Percentiles rank a stretch among this genome's conserved stretches.
phyloP scores from a whole-genome alignment of 345 rosid genomes.

The Populus davidiana region DNA sequence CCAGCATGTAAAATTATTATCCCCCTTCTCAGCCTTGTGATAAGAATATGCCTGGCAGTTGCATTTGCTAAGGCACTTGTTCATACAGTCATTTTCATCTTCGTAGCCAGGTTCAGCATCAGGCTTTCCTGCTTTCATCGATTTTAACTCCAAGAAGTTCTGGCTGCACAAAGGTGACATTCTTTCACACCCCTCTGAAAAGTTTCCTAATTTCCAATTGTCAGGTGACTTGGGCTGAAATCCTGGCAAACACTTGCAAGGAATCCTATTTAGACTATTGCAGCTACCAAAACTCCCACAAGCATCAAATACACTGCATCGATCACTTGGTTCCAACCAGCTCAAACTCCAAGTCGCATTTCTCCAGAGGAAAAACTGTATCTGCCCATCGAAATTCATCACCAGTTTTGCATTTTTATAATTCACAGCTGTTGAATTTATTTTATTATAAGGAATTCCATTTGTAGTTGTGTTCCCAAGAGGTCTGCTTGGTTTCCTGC shows the following conservation, averaged over 20 bases:
- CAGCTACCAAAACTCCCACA: constrained; percentile 25
- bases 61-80: constrained; percentile 49
- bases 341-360: constrained; percentile 23
- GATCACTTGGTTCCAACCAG: constrained; percentile 45
- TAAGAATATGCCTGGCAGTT: constrained; percentile 66
- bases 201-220: constrained; percentile 39
- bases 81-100: constrained; percentile 42
- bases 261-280: constrained; percentile 14
- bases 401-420: constrained; percentile 7
- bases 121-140: constrained; percentile 55
- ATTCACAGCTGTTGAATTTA: not conserved
- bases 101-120: constrained; percentile 34
- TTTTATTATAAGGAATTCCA: rapidly evolving
- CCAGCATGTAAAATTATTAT: constrained; percentile 34
- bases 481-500: not conserved
- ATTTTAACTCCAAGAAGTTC: constrained; percentile 45
- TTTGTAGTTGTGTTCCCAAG: not conserved
- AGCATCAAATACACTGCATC: constrained; percentile 40
- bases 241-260: constrained; percentile 51
- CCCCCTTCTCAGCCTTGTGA: constrained; percentile 14
- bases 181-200: constrained; percentile 42
- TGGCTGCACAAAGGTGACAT: constrained; percentile 37
- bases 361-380: constrained; percentile 32
- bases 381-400: constrained; percentile 38
- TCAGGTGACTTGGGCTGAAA: constrained; percentile 35